Evolutionary conservation across 257 asterid species (phyloP).

Genomic region (Fraxinus americana): DNA sequence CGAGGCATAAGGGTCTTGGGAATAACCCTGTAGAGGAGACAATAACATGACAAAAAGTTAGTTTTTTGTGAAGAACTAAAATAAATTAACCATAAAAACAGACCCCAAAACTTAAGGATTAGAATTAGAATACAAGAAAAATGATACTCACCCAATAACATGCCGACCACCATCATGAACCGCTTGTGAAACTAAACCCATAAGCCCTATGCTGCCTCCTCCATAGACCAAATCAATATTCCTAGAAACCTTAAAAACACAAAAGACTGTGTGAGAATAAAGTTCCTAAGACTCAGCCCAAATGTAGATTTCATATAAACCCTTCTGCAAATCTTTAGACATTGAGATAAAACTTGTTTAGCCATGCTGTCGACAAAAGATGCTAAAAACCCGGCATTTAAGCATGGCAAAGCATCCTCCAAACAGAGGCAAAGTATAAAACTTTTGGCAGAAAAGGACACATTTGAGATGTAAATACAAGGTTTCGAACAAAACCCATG

Average conservation of each 20-base stretch:
- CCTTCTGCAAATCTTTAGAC: too few relatives aligned
- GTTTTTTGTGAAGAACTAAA: conserved; percentile 5
- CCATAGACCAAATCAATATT: conserved; percentile 69
- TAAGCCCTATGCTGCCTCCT: conserved; percentile 66
- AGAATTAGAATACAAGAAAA: conserved; percentile 24
- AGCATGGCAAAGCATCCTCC: background rate
- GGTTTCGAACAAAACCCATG: conserved; percentile 14
- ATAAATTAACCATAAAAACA: conserved; percentile 14
- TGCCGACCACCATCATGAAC: conserved; percentile 65
- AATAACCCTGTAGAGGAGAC: conserved; percentile 85
- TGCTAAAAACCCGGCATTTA: background rate
- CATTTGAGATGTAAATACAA: conserved; percentile 18
- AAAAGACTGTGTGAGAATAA: conserved; percentile 10
- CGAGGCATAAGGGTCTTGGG: conserved; percentile 99
- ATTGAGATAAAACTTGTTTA: too few relatives aligned
- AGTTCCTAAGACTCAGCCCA: background rate
- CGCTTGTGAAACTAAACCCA: conserved; percentile 62
- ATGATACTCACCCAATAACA: conserved; percentile 49
- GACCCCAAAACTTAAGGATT: conserved; percentile 5
- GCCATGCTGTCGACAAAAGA: background rate
- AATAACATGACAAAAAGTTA: conserved; percentile 64
- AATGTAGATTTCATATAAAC: too few relatives aligned
- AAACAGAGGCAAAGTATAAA: background rate
- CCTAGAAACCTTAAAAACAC: conserved; percentile 41
- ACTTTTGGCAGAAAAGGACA: conserved; percentile 1